Percentiles rank a stretch among this genome's conserved stretches.
Conservation (phyloP, 305 asterid genomes). For the Rubia tinctorum region DNA sequence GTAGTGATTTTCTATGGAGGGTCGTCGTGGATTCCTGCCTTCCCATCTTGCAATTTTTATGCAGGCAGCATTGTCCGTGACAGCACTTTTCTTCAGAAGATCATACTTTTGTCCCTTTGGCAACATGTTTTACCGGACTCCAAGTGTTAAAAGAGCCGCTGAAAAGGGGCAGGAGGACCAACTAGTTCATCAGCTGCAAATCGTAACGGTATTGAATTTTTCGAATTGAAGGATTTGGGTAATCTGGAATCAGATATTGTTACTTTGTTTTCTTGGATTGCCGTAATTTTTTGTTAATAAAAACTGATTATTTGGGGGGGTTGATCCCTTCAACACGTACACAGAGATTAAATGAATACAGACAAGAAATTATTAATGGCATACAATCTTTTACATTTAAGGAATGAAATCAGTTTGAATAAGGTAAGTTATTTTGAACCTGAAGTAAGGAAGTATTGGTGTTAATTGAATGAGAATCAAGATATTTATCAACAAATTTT, state of each 20-base stretch:
- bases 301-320: background rate
- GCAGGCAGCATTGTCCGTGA: too few relatives aligned
- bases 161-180: too few relatives aligned
- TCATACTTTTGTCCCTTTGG: too few relatives aligned
- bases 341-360: background rate
- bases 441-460: background rate
- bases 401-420: background rate
- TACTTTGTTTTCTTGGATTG: background rate
- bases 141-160: too few relatives aligned
- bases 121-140: too few relatives aligned
- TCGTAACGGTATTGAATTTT: background rate
- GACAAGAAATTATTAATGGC: background rate
- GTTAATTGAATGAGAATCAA: background rate
- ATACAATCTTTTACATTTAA: background rate
- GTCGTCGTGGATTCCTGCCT: constrained; percentile 6
- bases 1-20: constrained; percentile 94
- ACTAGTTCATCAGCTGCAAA: too few relatives aligned
- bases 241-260: too few relatives aligned
- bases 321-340: background rate
- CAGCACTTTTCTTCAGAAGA: too few relatives aligned
- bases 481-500: background rate
- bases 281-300: background rate
- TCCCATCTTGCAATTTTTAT: too few relatives aligned
- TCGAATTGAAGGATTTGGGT: background rate
- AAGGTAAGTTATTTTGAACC: background rate